Evolutionary conservation across 768 basidiomycete genomes (phyloP).

Genomic region (Boletus sensibilis): DNA sequence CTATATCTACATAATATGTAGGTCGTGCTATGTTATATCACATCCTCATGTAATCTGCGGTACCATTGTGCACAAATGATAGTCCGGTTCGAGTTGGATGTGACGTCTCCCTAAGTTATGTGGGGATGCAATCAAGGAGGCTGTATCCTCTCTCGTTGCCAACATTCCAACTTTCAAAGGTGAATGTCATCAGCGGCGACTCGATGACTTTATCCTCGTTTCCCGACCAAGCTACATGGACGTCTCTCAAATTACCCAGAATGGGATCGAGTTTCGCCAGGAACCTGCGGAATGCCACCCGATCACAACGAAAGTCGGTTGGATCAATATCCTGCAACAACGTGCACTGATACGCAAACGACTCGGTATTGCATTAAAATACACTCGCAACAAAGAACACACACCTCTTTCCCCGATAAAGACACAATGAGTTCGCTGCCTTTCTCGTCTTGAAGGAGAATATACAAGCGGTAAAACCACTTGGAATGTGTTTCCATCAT

Average conservation of each 20-base stretch:
- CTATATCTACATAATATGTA: neutral
- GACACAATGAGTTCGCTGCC: constrained; percentile 44
- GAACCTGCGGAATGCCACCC: constrained; percentile 37
- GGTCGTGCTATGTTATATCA: neutral
- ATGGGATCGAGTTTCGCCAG: constrained; percentile 42
- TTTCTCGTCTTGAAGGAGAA: constrained; percentile 52
- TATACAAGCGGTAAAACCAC: constrained; percentile 47
- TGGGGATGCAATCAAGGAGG: constrained; percentile 21
- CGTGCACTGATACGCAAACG: constrained; percentile 35
- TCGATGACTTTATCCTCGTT: constrained; percentile 21
- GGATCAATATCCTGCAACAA: constrained; percentile 47
- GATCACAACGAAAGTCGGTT: constrained; percentile 43
- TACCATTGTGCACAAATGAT: neutral
- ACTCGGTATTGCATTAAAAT: neutral
- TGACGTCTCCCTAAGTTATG: neutral
- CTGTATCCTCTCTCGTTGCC: constrained; percentile 19
- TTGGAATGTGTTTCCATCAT: constrained; percentile 49
- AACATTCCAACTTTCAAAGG: constrained; percentile 31
- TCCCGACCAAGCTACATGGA: constrained; percentile 34
- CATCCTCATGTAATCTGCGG: neutral
- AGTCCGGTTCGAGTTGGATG: neutral
- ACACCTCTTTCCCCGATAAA: constrained; percentile 47
- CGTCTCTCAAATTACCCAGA: constrained; percentile 46
- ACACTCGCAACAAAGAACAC: constrained; percentile 10
- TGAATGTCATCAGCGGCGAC: constrained; percentile 28